phyloP scores from a whole-genome alignment of 768 basidiomycete species.

The Phlebiopsis flavidoalba region DNA sequence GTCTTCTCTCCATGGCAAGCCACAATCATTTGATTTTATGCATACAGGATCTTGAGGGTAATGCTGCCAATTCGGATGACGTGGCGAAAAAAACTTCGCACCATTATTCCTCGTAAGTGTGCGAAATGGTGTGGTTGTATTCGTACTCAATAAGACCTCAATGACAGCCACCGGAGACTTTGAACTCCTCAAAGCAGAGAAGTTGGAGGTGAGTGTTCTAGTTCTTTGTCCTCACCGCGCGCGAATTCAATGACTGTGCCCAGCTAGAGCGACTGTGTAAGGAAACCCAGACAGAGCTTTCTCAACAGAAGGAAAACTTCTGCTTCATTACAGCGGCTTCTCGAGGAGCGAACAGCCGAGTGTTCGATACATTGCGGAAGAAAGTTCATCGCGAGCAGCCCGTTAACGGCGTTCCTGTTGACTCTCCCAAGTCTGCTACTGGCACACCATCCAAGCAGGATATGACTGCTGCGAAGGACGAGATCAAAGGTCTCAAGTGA shows the following conservation, averaged over 20 bases:
- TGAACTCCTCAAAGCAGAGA: slow-evolving; percentile 15
- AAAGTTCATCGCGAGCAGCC: slow-evolving; percentile 54
- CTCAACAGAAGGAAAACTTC: slow-evolving; percentile 26
- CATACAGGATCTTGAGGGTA: slow-evolving; percentile 63
- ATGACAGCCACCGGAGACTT: not conserved
- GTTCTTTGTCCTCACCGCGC: not conserved
- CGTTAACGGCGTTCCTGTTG: slow-evolving; percentile 33
- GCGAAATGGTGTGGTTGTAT: not conserved
- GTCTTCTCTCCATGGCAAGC: slow-evolving; percentile 22
- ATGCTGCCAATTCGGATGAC: slow-evolving; percentile 31
- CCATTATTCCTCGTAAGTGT: not conserved
- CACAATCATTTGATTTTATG: not conserved
- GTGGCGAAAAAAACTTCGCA: slow-evolving; percentile 3
- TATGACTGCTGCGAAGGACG: slow-evolving; percentile 44
- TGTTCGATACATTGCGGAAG: slow-evolving; percentile 53
- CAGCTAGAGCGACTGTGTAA: slow-evolving; percentile 18
- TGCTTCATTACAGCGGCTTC: slow-evolving; percentile 24
- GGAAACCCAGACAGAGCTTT: slow-evolving; percentile 25
- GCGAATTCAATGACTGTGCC: too few relatives aligned
- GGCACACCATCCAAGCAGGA: slow-evolving; percentile 49
- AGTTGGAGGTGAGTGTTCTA: slow-evolving; percentile 17
- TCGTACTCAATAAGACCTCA: not conserved
- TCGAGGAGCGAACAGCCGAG: slow-evolving; percentile 42
- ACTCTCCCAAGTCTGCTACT: slow-evolving; percentile 22
- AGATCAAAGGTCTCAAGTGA: slow-evolving; percentile 82